A percentile compares a stretch with the other conserved stretches of the same genome.
These are phyloP conservation scores for Hypoxylon rubiginosum DNA, from an alignment of 2,329 filamentous ascomycete species.

Conservation along the genomic window DNA sequence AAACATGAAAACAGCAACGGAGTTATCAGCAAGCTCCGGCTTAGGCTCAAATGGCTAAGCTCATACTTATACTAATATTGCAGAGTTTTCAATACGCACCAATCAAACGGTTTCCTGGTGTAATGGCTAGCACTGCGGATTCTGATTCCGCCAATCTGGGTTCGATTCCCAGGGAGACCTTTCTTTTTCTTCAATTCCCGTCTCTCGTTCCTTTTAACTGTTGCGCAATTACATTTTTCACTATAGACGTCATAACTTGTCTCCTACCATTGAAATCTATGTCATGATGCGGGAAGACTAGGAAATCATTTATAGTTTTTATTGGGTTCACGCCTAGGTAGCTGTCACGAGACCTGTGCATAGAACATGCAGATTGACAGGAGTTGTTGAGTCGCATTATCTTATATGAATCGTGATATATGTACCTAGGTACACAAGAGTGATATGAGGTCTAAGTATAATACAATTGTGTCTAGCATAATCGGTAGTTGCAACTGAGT, in stretches of 20 bases:
- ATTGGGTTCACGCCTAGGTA: background rate
- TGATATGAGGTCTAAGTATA: conserved; percentile 13
- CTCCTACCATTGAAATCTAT: no score
- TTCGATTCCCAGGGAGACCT: conserved; percentile 44
- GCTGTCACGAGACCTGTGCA: background rate
- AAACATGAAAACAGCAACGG: background rate
- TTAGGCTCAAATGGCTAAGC: background rate
- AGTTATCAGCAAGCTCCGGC: background rate
- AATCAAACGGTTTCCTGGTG: conserved; percentile 39
- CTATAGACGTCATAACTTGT: no score
- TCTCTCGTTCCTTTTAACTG: background rate
- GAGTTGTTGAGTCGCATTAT: conserved; percentile 19
- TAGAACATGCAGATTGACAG: background rate
- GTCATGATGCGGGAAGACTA: no score
- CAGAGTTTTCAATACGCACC: conserved; percentile 8
- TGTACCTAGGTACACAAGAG: no score
- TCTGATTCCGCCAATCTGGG: conserved; percentile 44
- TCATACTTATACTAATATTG: background rate
- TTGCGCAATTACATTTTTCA: conserved; percentile 4
- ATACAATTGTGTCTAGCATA: conserved; percentile 21
- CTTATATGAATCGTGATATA: conserved; percentile 1
- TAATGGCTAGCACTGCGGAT: conserved; percentile 43
- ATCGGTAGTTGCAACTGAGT: conserved; percentile 12
- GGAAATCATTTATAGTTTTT: no score
- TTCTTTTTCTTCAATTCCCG: conserved; percentile 6